A percentile compares a stretch with the other conserved stretches of the same genome.
Evolutionary conservation across 2,329 filamentous ascomycete genomes (phyloP).

Genomic region (Fusarium abutilonis): DNA sequence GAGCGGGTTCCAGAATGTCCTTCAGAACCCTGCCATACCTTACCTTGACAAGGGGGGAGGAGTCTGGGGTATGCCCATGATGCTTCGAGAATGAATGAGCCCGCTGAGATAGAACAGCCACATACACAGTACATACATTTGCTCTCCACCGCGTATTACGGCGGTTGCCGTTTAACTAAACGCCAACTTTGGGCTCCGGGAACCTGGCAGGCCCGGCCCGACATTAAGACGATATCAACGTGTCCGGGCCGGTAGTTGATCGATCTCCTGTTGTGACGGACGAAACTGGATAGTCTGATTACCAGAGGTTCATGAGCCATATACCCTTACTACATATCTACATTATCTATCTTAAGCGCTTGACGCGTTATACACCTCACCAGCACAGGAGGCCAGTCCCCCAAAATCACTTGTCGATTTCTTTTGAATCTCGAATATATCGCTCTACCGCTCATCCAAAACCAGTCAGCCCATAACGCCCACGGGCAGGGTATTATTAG

Average conservation of each 20-base stretch:
- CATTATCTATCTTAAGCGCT: slow-evolving; percentile 11
- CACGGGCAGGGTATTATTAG: slow-evolving; percentile 44
- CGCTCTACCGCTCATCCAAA: slow-evolving; percentile 25
- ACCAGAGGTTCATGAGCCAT: not conserved
- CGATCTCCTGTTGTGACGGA: slow-evolving; percentile 1
- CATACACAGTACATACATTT: not conserved
- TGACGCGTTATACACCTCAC: slow-evolving; percentile 11
- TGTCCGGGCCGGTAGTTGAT: slow-evolving; percentile 34
- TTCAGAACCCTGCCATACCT: slow-evolving; percentile 27
- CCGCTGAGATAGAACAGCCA: no score
- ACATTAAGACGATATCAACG: slow-evolving; percentile 9
- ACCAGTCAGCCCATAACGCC: slow-evolving; percentile 36
- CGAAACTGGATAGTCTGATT: not conserved
- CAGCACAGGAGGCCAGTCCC: slow-evolving; percentile 1
- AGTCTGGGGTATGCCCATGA: slow-evolving; percentile 1
- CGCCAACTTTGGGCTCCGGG: not conserved
- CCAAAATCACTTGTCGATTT: not conserved
- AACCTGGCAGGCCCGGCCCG: slow-evolving; percentile 34
- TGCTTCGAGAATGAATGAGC: no score
- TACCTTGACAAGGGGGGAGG: no score
- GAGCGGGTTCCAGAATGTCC: slow-evolving; percentile 42
- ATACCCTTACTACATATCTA: not conserved
- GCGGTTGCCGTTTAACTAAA: slow-evolving; percentile 23
- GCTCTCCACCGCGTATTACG: slow-evolving; percentile 25
- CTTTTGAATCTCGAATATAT: slow-evolving; percentile 8